Conservation (phyloP, 1,284 basidiomycete genomes). For the Ceratobasidium sp. region DNA sequence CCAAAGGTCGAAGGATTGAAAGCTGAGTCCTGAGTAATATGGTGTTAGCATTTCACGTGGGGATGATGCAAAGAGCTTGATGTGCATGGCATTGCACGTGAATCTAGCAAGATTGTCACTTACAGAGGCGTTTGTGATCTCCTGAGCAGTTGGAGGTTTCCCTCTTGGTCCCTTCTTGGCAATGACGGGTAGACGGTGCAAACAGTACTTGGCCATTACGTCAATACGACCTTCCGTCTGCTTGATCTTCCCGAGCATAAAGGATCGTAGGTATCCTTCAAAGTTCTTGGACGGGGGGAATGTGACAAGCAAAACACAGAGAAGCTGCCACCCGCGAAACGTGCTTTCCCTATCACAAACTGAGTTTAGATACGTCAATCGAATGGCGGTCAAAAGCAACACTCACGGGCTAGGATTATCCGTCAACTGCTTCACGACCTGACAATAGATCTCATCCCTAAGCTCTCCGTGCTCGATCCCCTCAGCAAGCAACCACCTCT, state of each 20-base stretch:
- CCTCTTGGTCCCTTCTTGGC: conserved; percentile 84
- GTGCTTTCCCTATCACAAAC: conserved; percentile 70
- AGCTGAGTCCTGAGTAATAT: conserved; percentile 74
- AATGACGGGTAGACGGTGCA: conserved; percentile 75
- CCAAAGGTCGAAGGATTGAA: conserved; percentile 95
- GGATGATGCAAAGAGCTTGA: not conserved
- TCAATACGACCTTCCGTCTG: conserved; percentile 80
- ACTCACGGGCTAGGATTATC: conserved; percentile 81
- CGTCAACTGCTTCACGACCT: conserved; percentile 89
- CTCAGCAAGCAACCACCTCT: conserved; percentile 83
- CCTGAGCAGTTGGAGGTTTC: conserved; percentile 78
- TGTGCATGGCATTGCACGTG: not conserved
- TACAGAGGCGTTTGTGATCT: conserved; percentile 89
- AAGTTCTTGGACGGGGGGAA: conserved; percentile 94
- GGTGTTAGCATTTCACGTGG: conserved; percentile 22
- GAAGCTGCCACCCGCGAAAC: conserved; percentile 90
- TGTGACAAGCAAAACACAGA: conserved; percentile 86
- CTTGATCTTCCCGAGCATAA: conserved; percentile 74
- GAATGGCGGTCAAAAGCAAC: not conserved
- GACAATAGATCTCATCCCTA: conserved; percentile 91
- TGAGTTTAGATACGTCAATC: not conserved
- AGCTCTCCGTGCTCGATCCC: conserved; percentile 82
- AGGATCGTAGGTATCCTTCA: conserved; percentile 79
- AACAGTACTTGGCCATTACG: conserved; percentile 88
- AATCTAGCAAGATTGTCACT: conserved; percentile 49